These are phyloP conservation scores for Capsella rubella DNA, from an alignment of 441 rosid genomes.

Conservation along the genomic window DNA sequence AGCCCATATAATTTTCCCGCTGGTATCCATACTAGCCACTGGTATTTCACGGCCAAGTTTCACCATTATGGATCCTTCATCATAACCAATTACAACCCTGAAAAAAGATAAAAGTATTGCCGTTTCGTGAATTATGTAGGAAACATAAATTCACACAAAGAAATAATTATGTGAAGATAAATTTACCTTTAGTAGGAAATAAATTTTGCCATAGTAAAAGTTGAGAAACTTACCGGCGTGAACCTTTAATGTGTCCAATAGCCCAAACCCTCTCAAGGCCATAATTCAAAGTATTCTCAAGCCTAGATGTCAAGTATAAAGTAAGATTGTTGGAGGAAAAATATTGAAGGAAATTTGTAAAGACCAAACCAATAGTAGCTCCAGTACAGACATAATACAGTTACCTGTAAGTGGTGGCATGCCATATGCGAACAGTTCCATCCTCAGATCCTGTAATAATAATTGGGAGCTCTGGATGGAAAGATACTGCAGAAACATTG, in stretches of 20 bases:
- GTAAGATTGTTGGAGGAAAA: conserved; percentile 16
- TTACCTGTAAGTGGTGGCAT: conserved; percentile 81
- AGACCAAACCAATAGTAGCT: conserved; percentile 12
- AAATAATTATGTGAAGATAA: conserved; percentile 20
- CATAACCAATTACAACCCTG: conserved; percentile 97
- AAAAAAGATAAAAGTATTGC: conserved; percentile 16
- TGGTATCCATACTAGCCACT: conserved; percentile 98
- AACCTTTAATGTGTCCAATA: conserved; percentile 73
- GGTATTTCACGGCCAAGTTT: conserved; percentile 98
- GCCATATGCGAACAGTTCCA: conserved; percentile 85
- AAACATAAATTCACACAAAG: conserved; percentile 14
- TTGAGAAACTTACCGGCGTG: conserved; percentile 68
- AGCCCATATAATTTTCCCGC: conserved; percentile 99
- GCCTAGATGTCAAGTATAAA: conserved; percentile 57
- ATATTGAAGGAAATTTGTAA: conserved; percentile 6
- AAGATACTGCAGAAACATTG: conserved; percentile 82
- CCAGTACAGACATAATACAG: conserved; percentile 10
- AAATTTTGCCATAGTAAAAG: neutral
- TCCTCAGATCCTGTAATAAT: conserved; percentile 90
- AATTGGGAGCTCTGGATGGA: conserved; percentile 85
- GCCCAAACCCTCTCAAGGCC: conserved; percentile 97
- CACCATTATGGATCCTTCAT: conserved; percentile 98
- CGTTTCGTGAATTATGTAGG: neutral
- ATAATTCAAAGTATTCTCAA: conserved; percentile 84
- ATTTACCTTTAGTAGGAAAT: conserved; percentile 6